Evolutionary conservation across 371 early-diverging fungal species (phyloP).

Genomic region (Apophysomyces elegans): DNA sequence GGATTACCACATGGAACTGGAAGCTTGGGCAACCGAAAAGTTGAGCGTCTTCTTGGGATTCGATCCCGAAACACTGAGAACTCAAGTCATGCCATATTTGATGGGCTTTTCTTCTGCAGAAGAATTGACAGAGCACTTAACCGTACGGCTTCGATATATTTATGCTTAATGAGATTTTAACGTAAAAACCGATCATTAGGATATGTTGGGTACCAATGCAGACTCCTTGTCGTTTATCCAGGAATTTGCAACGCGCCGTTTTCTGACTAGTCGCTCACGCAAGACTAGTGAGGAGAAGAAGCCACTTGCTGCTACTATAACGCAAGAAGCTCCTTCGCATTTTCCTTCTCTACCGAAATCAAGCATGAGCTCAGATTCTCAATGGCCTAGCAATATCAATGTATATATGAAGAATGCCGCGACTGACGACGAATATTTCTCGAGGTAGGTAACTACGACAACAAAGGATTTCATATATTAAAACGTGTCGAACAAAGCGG

Average conservation of each 20-base stretch:
- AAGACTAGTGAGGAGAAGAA: neutral
- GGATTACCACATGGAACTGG: constrained; percentile 13
- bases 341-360: constrained; percentile 37
- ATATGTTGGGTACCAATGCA: constrained; percentile 39
- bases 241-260: constrained; percentile 40
- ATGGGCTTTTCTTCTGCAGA: constrained; percentile 35
- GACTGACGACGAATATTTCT: constrained; percentile 53
- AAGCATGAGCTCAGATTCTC: constrained; percentile 19
- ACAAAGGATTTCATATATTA: neutral
- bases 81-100: constrained; percentile 48
- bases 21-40: constrained; percentile 46
- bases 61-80: constrained; percentile 44
- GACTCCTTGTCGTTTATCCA: constrained; percentile 38
- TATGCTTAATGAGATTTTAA: neutral
- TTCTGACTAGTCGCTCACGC: constrained; percentile 11
- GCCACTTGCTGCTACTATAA: constrained; percentile 14
- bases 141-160: constrained; percentile 24
- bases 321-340: constrained; percentile 1
- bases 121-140: constrained; percentile 41
- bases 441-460: constrained; percentile 31
- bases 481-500: constrained; percentile 9
- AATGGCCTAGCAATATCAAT: constrained; percentile 50
- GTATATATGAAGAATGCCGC: constrained; percentile 49
- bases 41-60: constrained; percentile 51
- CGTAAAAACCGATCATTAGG: constrained; percentile 15